These are phyloP conservation scores for Blastocystis sp. DNA, from an alignment of 352 stramenopile species.

Conservation along the genomic window DNA sequence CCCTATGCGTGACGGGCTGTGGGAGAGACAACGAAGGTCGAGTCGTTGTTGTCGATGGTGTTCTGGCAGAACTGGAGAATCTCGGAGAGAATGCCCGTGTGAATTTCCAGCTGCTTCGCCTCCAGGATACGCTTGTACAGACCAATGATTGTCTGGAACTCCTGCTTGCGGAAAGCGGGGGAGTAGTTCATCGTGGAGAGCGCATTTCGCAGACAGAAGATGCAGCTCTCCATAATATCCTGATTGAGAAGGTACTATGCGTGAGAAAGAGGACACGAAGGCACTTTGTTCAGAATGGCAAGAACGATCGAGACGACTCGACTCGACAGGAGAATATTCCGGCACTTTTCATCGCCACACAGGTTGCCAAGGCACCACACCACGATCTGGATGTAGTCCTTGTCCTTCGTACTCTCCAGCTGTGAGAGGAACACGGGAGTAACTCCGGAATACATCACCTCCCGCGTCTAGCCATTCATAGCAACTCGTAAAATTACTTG, in stretches of 20 bases:
- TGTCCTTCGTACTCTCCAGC: slow-evolving; percentile 21
- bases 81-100: slow-evolving; percentile 50
- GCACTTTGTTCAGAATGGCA: slow-evolving; percentile 33
- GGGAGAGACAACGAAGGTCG: neutral
- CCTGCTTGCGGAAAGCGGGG: neutral
- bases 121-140: neutral
- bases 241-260: slow-evolving; percentile 47
- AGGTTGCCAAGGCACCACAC: slow-evolving; percentile 35
- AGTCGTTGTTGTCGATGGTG: slow-evolving; percentile 27
- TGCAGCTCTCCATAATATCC: slow-evolving; percentile 66
- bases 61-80: slow-evolving; percentile 29
- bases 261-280: neutral
- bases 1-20: neutral
- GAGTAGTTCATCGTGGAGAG: neutral
- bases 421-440: slow-evolving; percentile 29
- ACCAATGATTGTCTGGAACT: slow-evolving; percentile 5
- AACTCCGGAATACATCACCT: slow-evolving; percentile 59
- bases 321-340: slow-evolving; percentile 43
- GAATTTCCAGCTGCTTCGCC: slow-evolving; percentile 18
- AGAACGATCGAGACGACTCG: slow-evolving; percentile 9
- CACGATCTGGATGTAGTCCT: slow-evolving; percentile 38
- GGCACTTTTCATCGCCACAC: slow-evolving; percentile 47
- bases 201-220: slow-evolving; percentile 46
- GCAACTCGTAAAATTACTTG: slow-evolving; percentile 7
- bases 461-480: slow-evolving; percentile 19